Evolutionary conservation across 148 eudicot genomes (phyloP).

Genomic region (Diospyros kaki): DNA sequence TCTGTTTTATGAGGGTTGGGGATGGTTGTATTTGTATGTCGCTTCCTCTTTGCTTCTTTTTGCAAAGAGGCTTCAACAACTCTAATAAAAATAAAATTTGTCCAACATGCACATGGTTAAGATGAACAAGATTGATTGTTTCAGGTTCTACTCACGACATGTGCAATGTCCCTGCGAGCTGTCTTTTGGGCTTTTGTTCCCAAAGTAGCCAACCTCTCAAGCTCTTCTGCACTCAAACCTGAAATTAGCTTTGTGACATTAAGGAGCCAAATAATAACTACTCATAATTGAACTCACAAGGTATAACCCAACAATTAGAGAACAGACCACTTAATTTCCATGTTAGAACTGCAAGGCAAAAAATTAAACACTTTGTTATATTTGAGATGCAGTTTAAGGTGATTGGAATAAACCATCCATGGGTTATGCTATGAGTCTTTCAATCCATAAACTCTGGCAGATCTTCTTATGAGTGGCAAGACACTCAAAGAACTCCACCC

Average conservation of each 20-base stretch:
- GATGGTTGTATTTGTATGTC: too few species aligned
- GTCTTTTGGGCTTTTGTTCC: conserved; percentile 76
- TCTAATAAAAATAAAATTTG: not conserved
- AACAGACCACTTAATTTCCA: not conserved
- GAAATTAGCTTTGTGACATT: conserved; percentile 5
- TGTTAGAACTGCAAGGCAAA: not conserved
- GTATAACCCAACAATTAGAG: not conserved
- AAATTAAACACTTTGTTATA: too few species aligned
- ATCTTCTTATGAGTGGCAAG: not conserved
- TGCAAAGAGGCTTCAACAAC: too few species aligned
- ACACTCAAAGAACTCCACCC: not conserved
- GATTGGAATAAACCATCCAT: not conserved
- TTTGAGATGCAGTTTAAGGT: not conserved
- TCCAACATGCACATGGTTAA: not conserved
- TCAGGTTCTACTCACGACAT: conserved; percentile 60
- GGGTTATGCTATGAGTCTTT: not conserved
- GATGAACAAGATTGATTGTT: not conserved
- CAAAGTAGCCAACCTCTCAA: conserved; percentile 71
- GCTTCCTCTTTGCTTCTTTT: too few species aligned
- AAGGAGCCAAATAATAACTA: not conserved
- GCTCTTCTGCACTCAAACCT: conserved; percentile 71
- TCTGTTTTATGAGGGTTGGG: too few species aligned
- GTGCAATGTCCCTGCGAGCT: conserved; percentile 95
- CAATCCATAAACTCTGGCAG: not conserved
- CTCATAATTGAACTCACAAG: conserved; percentile 4